Evolutionary conservation across 495 filamentous ascomycete genomes (phyloP).

Genomic region (Podospora australis): DNA sequence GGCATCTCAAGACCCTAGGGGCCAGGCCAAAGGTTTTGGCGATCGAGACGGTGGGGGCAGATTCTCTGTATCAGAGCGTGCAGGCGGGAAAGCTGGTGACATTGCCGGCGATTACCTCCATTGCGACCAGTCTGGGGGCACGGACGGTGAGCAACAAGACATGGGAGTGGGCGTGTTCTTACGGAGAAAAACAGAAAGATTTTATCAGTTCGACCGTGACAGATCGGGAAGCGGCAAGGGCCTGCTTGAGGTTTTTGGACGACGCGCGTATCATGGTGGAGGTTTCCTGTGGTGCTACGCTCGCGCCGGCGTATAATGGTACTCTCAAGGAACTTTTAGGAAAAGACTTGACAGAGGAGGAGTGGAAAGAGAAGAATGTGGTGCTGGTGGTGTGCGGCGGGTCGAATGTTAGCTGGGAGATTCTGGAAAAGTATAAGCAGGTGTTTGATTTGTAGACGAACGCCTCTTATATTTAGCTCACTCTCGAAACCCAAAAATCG

Average conservation of each 20-base stretch:
- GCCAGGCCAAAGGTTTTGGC: conserved; percentile 57
- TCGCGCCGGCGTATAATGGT: conserved; percentile 61
- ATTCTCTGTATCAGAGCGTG: conserved; percentile 58
- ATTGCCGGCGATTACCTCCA: conserved; percentile 68
- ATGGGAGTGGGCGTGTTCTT: conserved; percentile 52
- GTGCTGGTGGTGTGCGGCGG: conserved; percentile 88
- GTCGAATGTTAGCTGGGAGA: conserved; percentile 62
- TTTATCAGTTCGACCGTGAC: conserved; percentile 64
- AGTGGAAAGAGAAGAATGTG: conserved; percentile 57
- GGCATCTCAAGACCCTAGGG: conserved; percentile 27
- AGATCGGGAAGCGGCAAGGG: conserved; percentile 76
- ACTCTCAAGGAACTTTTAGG: conserved; percentile 56
- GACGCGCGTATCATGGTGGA: conserved; percentile 81
- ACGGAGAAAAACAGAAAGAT: conserved; percentile 23
- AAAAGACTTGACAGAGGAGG: conserved; percentile 44
- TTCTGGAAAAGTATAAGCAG: conserved; percentile 57
- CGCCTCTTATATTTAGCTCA: no score
- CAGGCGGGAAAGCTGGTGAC: conserved; percentile 55
- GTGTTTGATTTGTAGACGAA: conserved; percentile 44
- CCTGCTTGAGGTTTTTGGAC: conserved; percentile 68
- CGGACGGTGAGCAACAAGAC: conserved; percentile 63
- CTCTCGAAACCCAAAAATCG: no score
- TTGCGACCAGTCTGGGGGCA: conserved; percentile 75
- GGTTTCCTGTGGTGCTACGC: conserved; percentile 72
- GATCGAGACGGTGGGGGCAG: conserved; percentile 76